Percentiles rank a stretch among this genome's conserved stretches.
These are phyloP conservation scores for Hygrophila difformis DNA, from an alignment of 257 asterid species.

Conservation along the genomic window DNA sequence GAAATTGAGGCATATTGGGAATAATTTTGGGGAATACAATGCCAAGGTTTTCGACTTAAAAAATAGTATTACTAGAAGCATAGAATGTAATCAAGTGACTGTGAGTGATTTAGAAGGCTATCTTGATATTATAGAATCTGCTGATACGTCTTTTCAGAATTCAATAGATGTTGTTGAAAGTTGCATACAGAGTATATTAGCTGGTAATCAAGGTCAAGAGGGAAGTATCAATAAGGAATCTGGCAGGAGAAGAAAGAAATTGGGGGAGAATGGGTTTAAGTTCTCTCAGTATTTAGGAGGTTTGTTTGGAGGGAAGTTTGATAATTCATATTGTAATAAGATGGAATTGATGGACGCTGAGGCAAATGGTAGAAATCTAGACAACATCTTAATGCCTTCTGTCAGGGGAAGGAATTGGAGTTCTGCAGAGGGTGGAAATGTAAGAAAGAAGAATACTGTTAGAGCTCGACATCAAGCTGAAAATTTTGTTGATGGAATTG, in stretches of 20 bases:
- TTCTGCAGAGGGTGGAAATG: slow-evolving; percentile 15
- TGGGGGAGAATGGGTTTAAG: slow-evolving; percentile 24
- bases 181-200: slow-evolving; percentile 28
- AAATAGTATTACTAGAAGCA: slow-evolving; percentile 35
- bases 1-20: slow-evolving; percentile 32
- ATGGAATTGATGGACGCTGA: slow-evolving; percentile 30
- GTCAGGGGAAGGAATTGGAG: slow-evolving; percentile 27
- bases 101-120: slow-evolving; percentile 50
- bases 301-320: slow-evolving; percentile 34
- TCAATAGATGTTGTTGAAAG: slow-evolving; percentile 37
- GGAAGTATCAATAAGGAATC: slow-evolving; percentile 27
- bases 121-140: slow-evolving; percentile 34
- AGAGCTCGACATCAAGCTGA: slow-evolving; percentile 18
- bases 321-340: slow-evolving; percentile 25
- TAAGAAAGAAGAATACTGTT: slow-evolving; percentile 12
- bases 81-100: slow-evolving; percentile 37
- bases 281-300: slow-evolving; percentile 27
- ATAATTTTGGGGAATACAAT: slow-evolving; percentile 26
- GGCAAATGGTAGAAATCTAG: slow-evolving; percentile 19
- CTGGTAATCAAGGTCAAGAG: slow-evolving; percentile 31
- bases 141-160: slow-evolving; percentile 20
- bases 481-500: slow-evolving; percentile 18
- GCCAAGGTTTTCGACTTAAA: slow-evolving; percentile 33
- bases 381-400: slow-evolving; percentile 37
- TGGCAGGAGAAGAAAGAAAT: slow-evolving; percentile 37